phyloP scores from a whole-genome alignment of 805 yeast species.

The Lachancea mirantina region DNA sequence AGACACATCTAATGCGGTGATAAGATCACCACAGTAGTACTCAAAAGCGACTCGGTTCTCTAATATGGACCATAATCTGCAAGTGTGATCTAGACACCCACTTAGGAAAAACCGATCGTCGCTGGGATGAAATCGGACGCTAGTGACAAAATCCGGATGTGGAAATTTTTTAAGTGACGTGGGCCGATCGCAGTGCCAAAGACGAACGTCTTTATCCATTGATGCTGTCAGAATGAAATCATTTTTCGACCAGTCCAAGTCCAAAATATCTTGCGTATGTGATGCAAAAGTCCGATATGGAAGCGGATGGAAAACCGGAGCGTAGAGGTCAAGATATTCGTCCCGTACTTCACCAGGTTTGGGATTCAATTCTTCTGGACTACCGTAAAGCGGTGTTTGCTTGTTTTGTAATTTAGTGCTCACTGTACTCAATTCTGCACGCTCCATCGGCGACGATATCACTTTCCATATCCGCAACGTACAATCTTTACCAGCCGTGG shows the following conservation, averaged over 20 bases:
- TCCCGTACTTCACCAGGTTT: neutral
- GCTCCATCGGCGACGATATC: slow-evolving; percentile 60
- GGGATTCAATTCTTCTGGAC: neutral
- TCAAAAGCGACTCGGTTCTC: slow-evolving; percentile 59
- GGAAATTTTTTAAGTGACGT: slow-evolving; percentile 55
- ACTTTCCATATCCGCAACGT: slow-evolving; percentile 72
- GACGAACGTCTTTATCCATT: slow-evolving; percentile 72
- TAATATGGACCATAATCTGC: slow-evolving; percentile 79
- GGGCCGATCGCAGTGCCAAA: slow-evolving; percentile 77
- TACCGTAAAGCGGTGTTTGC: slow-evolving; percentile 1
- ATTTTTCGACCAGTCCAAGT: slow-evolving; percentile 83
- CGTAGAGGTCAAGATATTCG: slow-evolving; percentile 33
- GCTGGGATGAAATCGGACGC: slow-evolving; percentile 69
- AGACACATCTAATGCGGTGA: slow-evolving; percentile 69
- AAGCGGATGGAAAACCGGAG: slow-evolving; percentile 68
- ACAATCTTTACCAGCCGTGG: slow-evolving; percentile 76
- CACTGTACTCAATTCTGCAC: slow-evolving; percentile 38
- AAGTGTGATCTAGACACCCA: slow-evolving; percentile 69
- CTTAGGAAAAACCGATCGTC: slow-evolving; percentile 84
- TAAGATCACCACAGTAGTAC: slow-evolving; percentile 53
- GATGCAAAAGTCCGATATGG: slow-evolving; percentile 59
- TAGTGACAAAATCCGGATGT: slow-evolving; percentile 78
- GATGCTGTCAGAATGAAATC: slow-evolving; percentile 74
- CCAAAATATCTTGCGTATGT: slow-evolving; percentile 64
- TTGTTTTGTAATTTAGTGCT: slow-evolving; percentile 5